Percentiles rank a stretch among this genome's conserved stretches.
Conservation (phyloP, 2,329 filamentous ascomycete species). For the Tolypocladium tropicale region DNA sequence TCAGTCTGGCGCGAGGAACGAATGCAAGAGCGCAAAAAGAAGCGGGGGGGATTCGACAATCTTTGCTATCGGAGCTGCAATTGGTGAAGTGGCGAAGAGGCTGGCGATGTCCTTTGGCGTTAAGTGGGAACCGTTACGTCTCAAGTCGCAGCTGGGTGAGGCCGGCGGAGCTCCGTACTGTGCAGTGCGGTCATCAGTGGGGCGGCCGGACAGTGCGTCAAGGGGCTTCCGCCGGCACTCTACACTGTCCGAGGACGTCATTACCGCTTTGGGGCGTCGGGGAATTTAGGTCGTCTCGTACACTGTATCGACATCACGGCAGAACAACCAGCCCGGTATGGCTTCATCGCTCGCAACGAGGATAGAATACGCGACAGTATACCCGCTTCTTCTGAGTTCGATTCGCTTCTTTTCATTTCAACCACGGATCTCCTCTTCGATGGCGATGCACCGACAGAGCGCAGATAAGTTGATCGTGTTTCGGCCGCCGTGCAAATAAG, state of each 20-base stretch:
- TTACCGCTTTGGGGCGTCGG: neutral
- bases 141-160: neutral
- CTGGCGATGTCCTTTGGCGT: neutral
- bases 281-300: neutral
- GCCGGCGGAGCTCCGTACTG: neutral
- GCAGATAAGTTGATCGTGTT: neutral
- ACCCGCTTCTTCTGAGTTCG: too few relatives aligned
- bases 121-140: neutral
- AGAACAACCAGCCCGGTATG: too few relatives aligned
- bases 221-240: neutral
- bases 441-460: neutral
- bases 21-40: neutral
- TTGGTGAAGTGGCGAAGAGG: neutral
- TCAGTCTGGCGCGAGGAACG: neutral
- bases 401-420: too few relatives aligned
- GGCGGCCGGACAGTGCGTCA: neutral
- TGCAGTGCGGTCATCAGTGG: slow-evolving; percentile 3
- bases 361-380: too few relatives aligned
- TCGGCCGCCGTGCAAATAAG: neutral
- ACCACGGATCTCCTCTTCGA: too few relatives aligned
- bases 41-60: neutral
- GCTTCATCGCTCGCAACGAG: too few relatives aligned
- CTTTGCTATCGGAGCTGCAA: neutral
- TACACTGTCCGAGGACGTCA: slow-evolving; percentile 4
- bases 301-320: too few relatives aligned